phyloP scores from a whole-genome alignment of 164 flowering plant genomes.

The Aristolochia californica region DNA sequence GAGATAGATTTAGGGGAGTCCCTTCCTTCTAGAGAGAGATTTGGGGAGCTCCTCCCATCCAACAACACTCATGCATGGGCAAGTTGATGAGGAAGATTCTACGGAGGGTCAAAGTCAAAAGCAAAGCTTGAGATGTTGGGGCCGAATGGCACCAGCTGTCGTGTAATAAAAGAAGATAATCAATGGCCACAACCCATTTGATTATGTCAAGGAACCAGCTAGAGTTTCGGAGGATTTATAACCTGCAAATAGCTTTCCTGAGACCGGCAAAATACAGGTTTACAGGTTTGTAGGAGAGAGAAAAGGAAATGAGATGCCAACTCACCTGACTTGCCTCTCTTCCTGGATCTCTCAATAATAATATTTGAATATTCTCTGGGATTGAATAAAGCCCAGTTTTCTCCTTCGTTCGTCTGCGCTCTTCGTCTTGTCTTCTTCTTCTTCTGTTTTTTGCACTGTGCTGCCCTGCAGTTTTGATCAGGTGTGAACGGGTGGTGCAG shows the following conservation, averaged over 20 bases:
- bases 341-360: not conserved
- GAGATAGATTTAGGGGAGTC: too few species aligned
- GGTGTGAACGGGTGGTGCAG: too few species aligned
- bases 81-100: too few species aligned
- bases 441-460: too few species aligned
- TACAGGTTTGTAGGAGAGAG: not conserved
- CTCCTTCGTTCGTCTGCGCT: not conserved
- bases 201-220: not conserved
- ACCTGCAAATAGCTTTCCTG: not conserved
- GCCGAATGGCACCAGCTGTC: conserved; percentile 1
- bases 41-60: too few species aligned
- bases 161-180: not conserved
- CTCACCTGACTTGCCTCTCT: not conserved
- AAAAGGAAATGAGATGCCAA: not conserved
- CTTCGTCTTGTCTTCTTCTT: too few species aligned
- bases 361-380: not conserved
- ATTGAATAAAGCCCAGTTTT: not conserved
- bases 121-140: not conserved
- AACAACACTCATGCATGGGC: too few species aligned
- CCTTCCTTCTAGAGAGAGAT: too few species aligned
- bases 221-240: not conserved
- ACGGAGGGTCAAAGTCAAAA: too few species aligned
- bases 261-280: not conserved
- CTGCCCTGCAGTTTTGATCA: too few species aligned
- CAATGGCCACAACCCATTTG: not conserved